Conservation (phyloP, 345 rosid species). For the Pseudoturritis turrita region DNA sequence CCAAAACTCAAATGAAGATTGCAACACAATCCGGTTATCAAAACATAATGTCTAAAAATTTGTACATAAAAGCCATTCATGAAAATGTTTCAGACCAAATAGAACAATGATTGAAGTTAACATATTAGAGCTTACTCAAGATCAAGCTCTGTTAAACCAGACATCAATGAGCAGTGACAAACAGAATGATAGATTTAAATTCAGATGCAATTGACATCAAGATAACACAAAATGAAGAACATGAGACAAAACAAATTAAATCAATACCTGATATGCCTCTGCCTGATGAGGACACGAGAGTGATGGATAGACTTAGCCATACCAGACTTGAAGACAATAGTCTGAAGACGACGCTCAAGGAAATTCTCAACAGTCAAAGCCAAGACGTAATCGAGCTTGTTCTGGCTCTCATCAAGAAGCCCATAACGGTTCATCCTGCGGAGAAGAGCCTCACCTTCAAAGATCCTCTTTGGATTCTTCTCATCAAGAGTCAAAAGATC, state of each 20-base stretch:
- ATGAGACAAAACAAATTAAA: background rate
- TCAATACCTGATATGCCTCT: constrained; percentile 55
- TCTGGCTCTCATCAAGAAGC: constrained; percentile 63
- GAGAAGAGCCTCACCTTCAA: constrained; percentile 62
- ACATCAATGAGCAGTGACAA: background rate
- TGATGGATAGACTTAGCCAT: constrained; percentile 73
- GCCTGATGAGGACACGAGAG: constrained; percentile 64
- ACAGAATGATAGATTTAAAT: background rate
- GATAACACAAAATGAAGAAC: background rate
- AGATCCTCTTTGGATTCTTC: constrained; percentile 52
- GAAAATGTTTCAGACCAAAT: background rate
- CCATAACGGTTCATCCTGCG: constrained; percentile 62
- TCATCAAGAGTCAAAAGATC: constrained; percentile 62
- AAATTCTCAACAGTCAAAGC: constrained; percentile 68
- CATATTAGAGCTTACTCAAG: background rate
- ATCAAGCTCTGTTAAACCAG: background rate
- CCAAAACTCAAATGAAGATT: too few species aligned
- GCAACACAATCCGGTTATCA: too few species aligned
- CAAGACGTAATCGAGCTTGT: constrained; percentile 73
- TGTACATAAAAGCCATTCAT: too few species aligned
- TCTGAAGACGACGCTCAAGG: constrained; percentile 68
- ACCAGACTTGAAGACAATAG: constrained; percentile 60
- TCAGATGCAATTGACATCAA: background rate
- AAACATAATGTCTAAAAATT: too few species aligned
- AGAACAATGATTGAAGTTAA: too few species aligned